A percentile compares a stretch with the other conserved stretches of the same genome.
phyloP scores from a whole-genome alignment of 2,329 filamentous ascomycete species.

The Trematosphaeria pertusa region DNA sequence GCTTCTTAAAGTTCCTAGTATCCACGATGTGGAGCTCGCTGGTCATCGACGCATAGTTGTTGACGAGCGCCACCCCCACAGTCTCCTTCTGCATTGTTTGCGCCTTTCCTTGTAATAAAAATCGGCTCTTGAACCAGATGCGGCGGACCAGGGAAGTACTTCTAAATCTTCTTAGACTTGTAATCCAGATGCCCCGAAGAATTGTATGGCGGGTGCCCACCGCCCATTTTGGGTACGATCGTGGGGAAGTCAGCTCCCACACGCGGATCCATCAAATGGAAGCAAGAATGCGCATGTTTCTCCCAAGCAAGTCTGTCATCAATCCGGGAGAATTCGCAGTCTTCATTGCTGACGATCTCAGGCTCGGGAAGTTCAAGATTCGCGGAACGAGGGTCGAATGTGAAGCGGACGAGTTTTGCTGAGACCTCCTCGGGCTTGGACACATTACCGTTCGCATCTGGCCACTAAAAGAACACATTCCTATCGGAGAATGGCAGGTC shows the following conservation, averaged over 20 bases:
- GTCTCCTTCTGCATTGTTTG: conserved; percentile 54
- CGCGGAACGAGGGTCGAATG: conserved; percentile 37
- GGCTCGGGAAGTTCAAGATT: conserved; percentile 31
- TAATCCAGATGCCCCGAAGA: conserved; percentile 54
- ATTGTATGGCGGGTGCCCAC: conserved; percentile 52
- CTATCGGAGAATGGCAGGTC: conserved; percentile 48
- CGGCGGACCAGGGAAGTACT: conserved; percentile 55
- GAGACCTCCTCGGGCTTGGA: conserved; percentile 32
- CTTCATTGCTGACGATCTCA: conserved; percentile 35
- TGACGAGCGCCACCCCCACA: conserved; percentile 55
- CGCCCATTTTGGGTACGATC: conserved; percentile 38
- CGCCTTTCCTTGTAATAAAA: conserved; percentile 52
- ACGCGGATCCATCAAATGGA: conserved; percentile 52
- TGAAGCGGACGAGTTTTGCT: conserved; percentile 33
- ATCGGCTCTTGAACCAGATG: conserved; percentile 57
- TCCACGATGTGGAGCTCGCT: conserved; percentile 46
- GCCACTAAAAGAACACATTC: conserved; percentile 55
- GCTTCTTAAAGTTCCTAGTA: conserved; percentile 35
- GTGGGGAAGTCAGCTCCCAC: conserved; percentile 40
- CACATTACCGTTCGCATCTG: conserved; percentile 45
- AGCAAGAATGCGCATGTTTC: conserved; percentile 44
- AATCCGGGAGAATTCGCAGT: conserved; percentile 50
- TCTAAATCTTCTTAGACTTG: conserved; percentile 45
- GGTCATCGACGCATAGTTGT: conserved; percentile 12
- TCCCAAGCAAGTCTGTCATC: conserved; percentile 49